Evolutionary conservation across 345 rosid genomes (phyloP).

Genomic region (Populus tremula): DNA sequence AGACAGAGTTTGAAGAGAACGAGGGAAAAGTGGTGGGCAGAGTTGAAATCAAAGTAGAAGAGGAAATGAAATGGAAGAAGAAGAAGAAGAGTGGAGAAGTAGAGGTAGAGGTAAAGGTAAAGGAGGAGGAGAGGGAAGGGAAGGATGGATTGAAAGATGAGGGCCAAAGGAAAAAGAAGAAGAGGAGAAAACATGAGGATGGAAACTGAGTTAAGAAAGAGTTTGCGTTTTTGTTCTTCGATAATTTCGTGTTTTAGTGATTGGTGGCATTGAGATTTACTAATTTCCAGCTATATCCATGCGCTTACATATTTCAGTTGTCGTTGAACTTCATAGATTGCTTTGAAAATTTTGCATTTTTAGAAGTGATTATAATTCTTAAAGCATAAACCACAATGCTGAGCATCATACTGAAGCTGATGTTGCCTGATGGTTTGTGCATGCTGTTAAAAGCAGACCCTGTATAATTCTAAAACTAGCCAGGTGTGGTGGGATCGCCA

Average conservation of each 20-base stretch:
- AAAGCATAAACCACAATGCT: neutral
- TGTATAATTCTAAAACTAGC: slow-evolving; percentile 6
- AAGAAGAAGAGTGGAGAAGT: neutral
- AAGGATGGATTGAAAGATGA: neutral
- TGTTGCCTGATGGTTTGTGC: neutral
- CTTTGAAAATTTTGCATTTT: neutral
- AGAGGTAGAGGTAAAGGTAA: neutral
- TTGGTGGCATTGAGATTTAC: neutral
- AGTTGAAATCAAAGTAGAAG: neutral
- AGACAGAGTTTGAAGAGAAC: neutral
- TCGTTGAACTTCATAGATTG: neutral
- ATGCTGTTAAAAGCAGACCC: neutral
- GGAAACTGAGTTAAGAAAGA: neutral
- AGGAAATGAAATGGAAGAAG: neutral
- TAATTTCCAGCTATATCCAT: no score
- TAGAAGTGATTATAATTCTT: neutral
- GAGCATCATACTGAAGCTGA: neutral
- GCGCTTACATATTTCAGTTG: no score
- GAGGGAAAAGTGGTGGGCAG: neutral
- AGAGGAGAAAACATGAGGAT: neutral
- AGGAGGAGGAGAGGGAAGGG: neutral
- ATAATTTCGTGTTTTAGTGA: neutral
- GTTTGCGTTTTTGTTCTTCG: neutral
- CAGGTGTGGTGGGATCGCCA: slow-evolving; percentile 29
- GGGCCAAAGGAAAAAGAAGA: neutral